Evolutionary conservation across 2,329 filamentous ascomycete species (phyloP).

Genomic region (Stachybotrys chartarum): DNA sequence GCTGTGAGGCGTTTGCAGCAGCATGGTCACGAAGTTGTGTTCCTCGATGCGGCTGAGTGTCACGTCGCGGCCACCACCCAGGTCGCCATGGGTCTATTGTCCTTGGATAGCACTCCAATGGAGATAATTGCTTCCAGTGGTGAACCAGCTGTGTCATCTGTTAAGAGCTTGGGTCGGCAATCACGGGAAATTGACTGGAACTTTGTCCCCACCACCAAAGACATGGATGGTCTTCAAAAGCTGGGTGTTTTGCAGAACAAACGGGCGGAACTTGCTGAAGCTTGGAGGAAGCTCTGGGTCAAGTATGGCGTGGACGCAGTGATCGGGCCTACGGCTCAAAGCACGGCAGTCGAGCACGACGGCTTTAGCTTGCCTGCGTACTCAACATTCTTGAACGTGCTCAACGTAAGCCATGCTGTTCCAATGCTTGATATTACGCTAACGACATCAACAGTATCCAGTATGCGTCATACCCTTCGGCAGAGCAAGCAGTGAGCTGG

Average conservation of each 20-base stretch:
- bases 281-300: slow-evolving; percentile 33
- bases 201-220: neutral
- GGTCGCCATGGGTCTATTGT: slow-evolving; percentile 3
- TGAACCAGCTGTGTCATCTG: neutral
- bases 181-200: neutral
- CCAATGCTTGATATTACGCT: neutral
- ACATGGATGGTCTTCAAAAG: slow-evolving; percentile 22
- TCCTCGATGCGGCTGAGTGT: slow-evolving; percentile 1
- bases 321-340: slow-evolving; percentile 39
- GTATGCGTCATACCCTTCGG: slow-evolving; percentile 39
- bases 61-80: slow-evolving; percentile 4
- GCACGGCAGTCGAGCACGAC: slow-evolving; percentile 44
- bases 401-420: slow-evolving; percentile 33
- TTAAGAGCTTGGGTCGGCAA: neutral
- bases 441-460: slow-evolving; percentile 31
- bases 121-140: neutral
- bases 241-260: slow-evolving; percentile 12
- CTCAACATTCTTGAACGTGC: slow-evolving; percentile 42
- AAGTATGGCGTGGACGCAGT: slow-evolving; percentile 40
- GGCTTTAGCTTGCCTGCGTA: slow-evolving; percentile 37
- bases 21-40: slow-evolving; percentile 3
- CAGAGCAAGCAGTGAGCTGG: slow-evolving; percentile 18
- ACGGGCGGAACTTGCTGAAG: slow-evolving; percentile 21
- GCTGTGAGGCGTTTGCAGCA: neutral
- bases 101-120: neutral